Evolutionary conservation across 2,329 filamentous ascomycete species (phyloP).

Genomic region (Fusarium torreyae): DNA sequence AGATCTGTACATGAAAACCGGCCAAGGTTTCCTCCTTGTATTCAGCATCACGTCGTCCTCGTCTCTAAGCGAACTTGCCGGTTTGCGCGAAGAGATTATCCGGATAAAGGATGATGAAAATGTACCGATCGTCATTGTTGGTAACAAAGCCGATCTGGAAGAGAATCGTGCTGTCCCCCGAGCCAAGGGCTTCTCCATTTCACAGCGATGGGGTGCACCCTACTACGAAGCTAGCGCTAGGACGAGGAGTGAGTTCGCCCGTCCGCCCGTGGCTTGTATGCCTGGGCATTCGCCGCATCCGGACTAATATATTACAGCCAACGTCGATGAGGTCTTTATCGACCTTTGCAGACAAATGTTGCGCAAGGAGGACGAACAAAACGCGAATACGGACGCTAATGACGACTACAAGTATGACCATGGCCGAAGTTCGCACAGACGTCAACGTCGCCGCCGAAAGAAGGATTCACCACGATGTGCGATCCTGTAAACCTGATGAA

Average conservation of each 20-base stretch:
- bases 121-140: constrained; percentile 89
- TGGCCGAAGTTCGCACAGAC: constrained; percentile 48
- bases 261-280: constrained; percentile 16
- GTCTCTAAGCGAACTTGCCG: constrained; percentile 85
- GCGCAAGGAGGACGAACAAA: constrained; percentile 74
- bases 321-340: constrained; percentile 91
- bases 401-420: constrained; percentile 61
- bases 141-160: constrained; percentile 92
- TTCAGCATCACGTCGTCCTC: constrained; percentile 91
- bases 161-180: constrained; percentile 85
- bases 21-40: constrained; percentile 91
- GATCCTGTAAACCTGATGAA: constrained; percentile 57
- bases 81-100: constrained; percentile 89
- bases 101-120: constrained; percentile 91
- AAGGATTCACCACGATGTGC: constrained; percentile 59
- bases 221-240: constrained; percentile 93
- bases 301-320: constrained; percentile 65
- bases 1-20: constrained; percentile 93
- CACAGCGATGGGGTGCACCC: constrained; percentile 89
- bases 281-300: constrained; percentile 26
- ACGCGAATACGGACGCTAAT: constrained; percentile 52
- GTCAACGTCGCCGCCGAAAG: constrained; percentile 51
- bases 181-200: constrained; percentile 84
- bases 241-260: constrained; percentile 71
- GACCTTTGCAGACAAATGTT: constrained; percentile 89